These are phyloP conservation scores for Boletus mariae DNA, from an alignment of 1,284 basidiomycete species.

Conservation along the genomic window DNA sequence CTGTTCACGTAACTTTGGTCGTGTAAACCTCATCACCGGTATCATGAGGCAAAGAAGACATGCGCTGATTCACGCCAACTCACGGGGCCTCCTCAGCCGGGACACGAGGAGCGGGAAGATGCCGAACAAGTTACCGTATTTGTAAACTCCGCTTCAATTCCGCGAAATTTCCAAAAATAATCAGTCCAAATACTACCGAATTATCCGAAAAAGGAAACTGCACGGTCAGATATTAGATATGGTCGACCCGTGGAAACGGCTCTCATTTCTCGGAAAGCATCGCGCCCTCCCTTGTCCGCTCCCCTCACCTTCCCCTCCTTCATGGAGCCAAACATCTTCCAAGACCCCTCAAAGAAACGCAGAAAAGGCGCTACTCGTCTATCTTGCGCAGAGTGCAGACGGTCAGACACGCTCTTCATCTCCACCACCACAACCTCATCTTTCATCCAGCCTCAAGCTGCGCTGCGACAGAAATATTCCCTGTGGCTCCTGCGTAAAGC, in stretches of 20 bases:
- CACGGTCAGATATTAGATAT: conserved; percentile 12
- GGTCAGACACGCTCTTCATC: conserved; percentile 35
- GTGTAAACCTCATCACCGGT: not conserved
- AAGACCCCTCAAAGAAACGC: conserved; percentile 56
- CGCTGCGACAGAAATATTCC: conserved; percentile 62
- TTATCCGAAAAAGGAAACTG: conserved; percentile 20
- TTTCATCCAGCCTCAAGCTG: conserved; percentile 55
- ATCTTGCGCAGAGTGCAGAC: conserved; percentile 73
- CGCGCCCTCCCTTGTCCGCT: conserved; percentile 26
- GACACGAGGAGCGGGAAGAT: not conserved
- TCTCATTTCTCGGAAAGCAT: conserved; percentile 16
- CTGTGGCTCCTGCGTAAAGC: conserved; percentile 40
- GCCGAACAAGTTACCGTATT: conserved; percentile 10
- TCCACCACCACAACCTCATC: not conserved
- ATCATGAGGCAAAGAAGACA: not conserved
- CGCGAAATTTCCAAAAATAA: conserved; percentile 19
- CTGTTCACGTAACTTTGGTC: not conserved
- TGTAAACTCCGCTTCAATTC: conserved; percentile 24
- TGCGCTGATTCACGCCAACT: not conserved
- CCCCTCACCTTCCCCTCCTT: conserved; percentile 31
- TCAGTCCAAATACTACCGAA: conserved; percentile 14
- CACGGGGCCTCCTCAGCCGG: not conserved
- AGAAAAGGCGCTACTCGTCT: conserved; percentile 72
- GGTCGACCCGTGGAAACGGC: conserved; percentile 19
- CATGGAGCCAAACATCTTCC: conserved; percentile 34